phyloP scores from a whole-genome alignment of 2,329 filamentous ascomycete genomes.

The Aspergillus fructus region DNA sequence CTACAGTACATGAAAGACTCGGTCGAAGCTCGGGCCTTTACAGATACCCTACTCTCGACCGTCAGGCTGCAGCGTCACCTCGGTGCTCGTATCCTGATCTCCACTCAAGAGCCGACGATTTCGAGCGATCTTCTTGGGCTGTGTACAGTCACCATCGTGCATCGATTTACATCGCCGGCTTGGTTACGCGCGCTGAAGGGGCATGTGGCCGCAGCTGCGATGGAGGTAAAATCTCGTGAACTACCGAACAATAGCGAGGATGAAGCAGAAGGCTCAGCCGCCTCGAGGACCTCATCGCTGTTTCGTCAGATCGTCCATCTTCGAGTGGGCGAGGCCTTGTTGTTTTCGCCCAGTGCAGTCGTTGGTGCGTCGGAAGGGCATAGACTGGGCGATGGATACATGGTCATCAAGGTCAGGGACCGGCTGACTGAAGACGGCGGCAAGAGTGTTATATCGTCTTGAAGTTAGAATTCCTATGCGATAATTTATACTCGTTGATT shows the following conservation, averaged over 20 bases:
- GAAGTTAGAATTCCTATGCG: too few relatives aligned
- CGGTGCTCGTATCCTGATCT: constrained; percentile 64
- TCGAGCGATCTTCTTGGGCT: constrained; percentile 66
- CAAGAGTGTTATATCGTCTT: neutral
- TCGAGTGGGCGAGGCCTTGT: neutral
- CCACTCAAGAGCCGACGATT: constrained; percentile 73
- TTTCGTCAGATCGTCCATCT: neutral
- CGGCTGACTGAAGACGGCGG: neutral
- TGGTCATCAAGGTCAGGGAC: neutral
- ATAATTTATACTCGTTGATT: too few relatives aligned
- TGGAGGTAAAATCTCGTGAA: too few relatives aligned
- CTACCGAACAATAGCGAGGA: too few relatives aligned
- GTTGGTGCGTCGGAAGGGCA: neutral
- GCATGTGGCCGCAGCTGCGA: too few relatives aligned
- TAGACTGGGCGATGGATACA: neutral
- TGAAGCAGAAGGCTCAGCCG: too few relatives aligned
- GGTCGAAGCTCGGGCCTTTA: constrained; percentile 42
- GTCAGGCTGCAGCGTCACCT: constrained; percentile 70
- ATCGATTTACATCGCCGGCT: constrained; percentile 65
- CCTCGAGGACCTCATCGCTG: neutral
- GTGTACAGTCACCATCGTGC: constrained; percentile 66
- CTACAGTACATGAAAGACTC: constrained; percentile 19
- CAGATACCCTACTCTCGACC: constrained; percentile 57
- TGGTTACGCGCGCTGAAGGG: constrained; percentile 44
- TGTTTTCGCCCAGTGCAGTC: neutral